Conservation (phyloP, 306 rosid species). For the Alnus glutinosa region DNA sequence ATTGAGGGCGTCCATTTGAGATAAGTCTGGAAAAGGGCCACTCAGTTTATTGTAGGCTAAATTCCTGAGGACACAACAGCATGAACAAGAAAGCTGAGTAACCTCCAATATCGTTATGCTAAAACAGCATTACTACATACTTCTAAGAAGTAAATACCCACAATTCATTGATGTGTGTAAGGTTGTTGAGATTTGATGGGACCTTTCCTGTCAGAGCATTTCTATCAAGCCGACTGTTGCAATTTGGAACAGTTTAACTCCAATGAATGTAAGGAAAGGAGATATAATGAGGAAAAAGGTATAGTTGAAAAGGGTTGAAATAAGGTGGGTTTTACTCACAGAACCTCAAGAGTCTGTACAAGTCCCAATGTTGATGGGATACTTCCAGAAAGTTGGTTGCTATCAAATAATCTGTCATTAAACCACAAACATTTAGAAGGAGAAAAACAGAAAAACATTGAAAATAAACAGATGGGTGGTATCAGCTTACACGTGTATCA, state of each 20-base stretch:
- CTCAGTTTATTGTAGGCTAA: constrained; percentile 60
- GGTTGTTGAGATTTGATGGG: constrained; percentile 69
- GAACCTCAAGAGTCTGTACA: constrained; percentile 85
- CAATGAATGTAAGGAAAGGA: constrained; percentile 9
- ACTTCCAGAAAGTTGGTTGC: constrained; percentile 57
- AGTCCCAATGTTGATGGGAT: constrained; percentile 74
- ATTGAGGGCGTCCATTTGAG: constrained; percentile 60
- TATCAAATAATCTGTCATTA: constrained; percentile 71
- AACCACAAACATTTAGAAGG: constrained; percentile 19
- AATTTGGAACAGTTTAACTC: constrained; percentile 27
- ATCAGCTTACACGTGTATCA: constrained; percentile 81
- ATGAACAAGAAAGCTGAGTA: neutral
- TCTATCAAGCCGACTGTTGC: constrained; percentile 90
- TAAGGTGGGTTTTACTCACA: constrained; percentile 64
- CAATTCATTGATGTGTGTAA: constrained; percentile 68
- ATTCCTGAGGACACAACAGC: constrained; percentile 51
- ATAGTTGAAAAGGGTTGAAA: neutral
- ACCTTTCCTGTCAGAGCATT: constrained; percentile 65
- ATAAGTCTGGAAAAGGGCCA: constrained; percentile 76
- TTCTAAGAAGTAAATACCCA: constrained; percentile 41
- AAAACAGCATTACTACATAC: neutral
- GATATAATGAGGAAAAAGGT: constrained; percentile 4
- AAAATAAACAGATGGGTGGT: neutral
- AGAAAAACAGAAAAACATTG: neutral
- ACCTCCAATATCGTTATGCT: neutral